Base-by-base conservation (phyloP, 1,284 basidiomycete species). In the Marasmius sp. region DNA sequence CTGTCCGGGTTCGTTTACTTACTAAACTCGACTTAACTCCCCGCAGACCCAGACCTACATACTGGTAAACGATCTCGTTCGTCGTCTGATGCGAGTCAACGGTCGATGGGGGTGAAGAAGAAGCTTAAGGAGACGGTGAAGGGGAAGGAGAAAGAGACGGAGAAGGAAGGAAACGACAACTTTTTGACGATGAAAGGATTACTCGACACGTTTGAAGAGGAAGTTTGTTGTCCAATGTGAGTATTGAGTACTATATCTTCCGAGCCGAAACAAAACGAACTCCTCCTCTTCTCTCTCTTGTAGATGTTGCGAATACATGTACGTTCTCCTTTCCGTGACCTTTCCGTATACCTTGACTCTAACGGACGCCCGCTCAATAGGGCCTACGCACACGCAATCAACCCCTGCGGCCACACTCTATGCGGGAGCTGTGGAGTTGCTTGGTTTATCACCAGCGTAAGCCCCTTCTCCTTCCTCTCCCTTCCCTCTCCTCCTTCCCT, bases 241-340 rank as follows among this genome's bases (percentile, higher is more conserved):
- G 83, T 76, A 37, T 50, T 58, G 16, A 37, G n/a, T n/a, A n/a
- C n/a, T n/a, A n/a, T n/a, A n/a, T n/a, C n/a, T n/a, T n/a, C n/a
- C n/a, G n/a, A n/a, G n/a, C n/a, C n/a, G n/a, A n/a, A n/a, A n/a
- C n/a, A n/a, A n/a, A n/a, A n/a, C n/a, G n/a, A n/a, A n/a, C n/a
- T n/a, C n/a, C n/a, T n/a, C n/a, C 22, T 51, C 49, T 7, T 45
- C 61, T n/a, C 9, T 39, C 37, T 43, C 47, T 37, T 48, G 18
- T 61, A 86, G 85, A 69, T 86, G 85, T 63, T 85, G 72, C 68
- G 85, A 86, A 67, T 70, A 85, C 43, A 72, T 86, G 85, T 84
- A 66, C 62, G 82, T 73, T 18, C 53, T 36, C 34, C 43, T 39
- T 39, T 27, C n/a, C n/a, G n/a, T n/a, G n/a, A n/a, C n/a, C 33